Evolutionary conservation across 108 stramenopile genomes (phyloP), one percentile per base, ranked within the genome.

Genomic region (Cyclotella atomus): DNA sequence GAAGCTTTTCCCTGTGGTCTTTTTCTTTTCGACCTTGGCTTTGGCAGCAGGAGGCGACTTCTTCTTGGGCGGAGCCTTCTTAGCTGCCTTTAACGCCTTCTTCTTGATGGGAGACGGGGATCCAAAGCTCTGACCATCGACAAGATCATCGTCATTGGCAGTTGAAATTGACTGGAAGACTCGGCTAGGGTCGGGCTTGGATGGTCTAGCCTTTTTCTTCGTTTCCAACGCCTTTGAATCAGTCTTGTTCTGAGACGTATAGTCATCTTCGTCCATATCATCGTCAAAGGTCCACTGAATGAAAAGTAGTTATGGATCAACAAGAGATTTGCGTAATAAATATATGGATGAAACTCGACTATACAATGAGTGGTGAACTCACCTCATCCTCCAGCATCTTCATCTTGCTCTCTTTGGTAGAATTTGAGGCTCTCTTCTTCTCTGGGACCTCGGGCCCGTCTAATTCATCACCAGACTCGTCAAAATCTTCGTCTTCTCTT

Each of bases 51-150:
- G 1, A 12, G 29, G 29, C 12, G 56, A 8, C 20, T 57, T 30
- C 29, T 32, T 57, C n/a, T 57, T 57, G 28, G 56, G 56, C 15
- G n/a, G 1, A 32, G 47, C n/a, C n/a, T 49, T 49, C 47, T 49
- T 49, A 9, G 38, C 12, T 41, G 38, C 12, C 12, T 41, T 41
- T 41, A 12, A 41, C 47, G 9, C n/a, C n/a, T 49, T 49, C 47
- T 49, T 49, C 47, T 49, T 49, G 47, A 49, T n/a, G n/a, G 47
- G 47, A 17, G 47, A 49, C 47, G n/a, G 4, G 16, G 47, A 49
- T 4, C 4, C 47, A 12, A 49, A 9, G n/a, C 47, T 49, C n/a
- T 49, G 47, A 19, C n/a, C n/a, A 49, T 49, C 47, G n/a, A 10
- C 47, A 49, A n/a, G 4, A n/a, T 57, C 29, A 15, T 32, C 29